Evolutionary conservation across 1,139 yeast genomes (phyloP), one percentile per base, ranked within the genome.

Genomic region (Hanseniaspora uvarum): DNA sequence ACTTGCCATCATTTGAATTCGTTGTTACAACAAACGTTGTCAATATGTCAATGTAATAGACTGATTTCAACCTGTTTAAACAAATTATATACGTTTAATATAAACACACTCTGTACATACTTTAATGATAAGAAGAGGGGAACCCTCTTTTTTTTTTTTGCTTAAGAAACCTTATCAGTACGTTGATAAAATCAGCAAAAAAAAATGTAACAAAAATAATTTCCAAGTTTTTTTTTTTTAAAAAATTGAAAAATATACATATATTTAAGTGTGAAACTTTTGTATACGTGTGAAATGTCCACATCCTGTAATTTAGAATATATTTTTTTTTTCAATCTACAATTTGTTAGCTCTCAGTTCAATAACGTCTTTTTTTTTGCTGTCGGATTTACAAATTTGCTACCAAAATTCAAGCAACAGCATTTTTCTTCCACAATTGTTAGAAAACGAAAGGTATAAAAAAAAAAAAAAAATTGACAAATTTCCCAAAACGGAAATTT

Each of bases 1-100:
- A 88, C 68, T 72, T 78, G 61, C 73, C 74, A 24, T 94, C 96
- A 2, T 76, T 89, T 63, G 78, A 80, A 65, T 83, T 68, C 52
- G 63, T 72, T 54, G 74, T 71, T 18, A 60, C 63, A n/a, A 58
- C 52, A 26, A 54, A 54, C 41, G 38, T 45, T n/a, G 24, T 45
- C 23, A 36, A 46, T 14, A 10, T 36, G 24, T 19, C n/a, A 16
- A 21, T 34, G 31, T 33, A 46, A 43, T 23, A n/a, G 4, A 12
- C 28, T 7, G 37, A 28, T 43, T 12, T 16, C 19, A 21, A 38
- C n/a, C 34, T 4, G 12, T 11, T 12, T 11, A 12, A 12, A 31
- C 6, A 12, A 31, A 11, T 12, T 30, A 33, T 51, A 34, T 51
- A 30, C 3, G 3, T 19, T 16, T 21, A 18, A 28, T 14, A 37